phyloP scores from a whole-genome alignment of 2,329 filamentous ascomycete genomes.

The Ceratocystis cacaofunesta region DNA sequence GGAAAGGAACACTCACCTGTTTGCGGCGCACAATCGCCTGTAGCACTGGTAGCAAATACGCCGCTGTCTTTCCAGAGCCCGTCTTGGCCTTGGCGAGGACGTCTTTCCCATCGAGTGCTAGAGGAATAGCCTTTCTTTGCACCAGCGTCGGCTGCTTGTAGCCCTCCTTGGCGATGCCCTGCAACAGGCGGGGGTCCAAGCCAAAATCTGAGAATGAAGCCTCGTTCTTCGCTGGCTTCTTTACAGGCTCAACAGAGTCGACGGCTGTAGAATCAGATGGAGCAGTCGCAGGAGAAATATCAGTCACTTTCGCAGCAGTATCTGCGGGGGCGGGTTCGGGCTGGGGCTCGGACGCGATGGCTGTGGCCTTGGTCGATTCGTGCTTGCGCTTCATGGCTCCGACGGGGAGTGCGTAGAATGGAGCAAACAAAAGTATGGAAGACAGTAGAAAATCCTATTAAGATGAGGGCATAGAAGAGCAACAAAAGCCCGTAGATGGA shows the following conservation, averaged over 20 bases:
- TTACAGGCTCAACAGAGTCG: neutral
- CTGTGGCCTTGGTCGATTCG: conserved; percentile 32
- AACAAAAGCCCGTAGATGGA: neutral
- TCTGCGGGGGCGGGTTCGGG: conserved; percentile 10
- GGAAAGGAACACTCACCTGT: conserved; percentile 30
- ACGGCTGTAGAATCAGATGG: neutral
- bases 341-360: neutral
- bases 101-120: conserved; percentile 76
- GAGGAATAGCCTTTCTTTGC: conserved; percentile 72
- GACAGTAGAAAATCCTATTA: conserved; percentile 10
- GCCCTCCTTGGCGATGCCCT: conserved; percentile 70
- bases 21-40: conserved; percentile 72
- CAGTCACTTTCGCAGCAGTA: conserved; percentile 19
- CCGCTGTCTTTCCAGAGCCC: conserved; percentile 93
- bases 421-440: conserved; percentile 15
- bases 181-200: conserved; percentile 71
- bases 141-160: conserved; percentile 80
- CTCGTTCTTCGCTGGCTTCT: neutral
- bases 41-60: conserved; percentile 80
- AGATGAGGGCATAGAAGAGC: conserved; percentile 16
- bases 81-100: conserved; percentile 86
- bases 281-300: conserved; percentile 18
- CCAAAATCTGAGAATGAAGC: conserved; percentile 58
- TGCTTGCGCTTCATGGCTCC: conserved; percentile 45
- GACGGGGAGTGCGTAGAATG: neutral